Conservation (phyloP, 345 rosid species). For the Populus deltoides region DNA sequence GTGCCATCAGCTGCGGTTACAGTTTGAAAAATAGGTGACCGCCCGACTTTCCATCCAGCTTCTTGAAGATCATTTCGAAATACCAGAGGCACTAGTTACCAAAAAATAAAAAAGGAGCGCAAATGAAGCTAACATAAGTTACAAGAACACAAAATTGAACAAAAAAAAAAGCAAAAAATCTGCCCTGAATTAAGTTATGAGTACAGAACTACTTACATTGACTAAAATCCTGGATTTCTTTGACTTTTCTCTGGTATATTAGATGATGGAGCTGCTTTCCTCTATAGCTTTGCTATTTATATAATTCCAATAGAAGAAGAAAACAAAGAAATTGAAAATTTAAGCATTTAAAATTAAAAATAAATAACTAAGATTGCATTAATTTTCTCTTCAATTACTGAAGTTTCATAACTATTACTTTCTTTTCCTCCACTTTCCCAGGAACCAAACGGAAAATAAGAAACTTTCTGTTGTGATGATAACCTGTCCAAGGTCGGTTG, state of each 20-base stretch:
- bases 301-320: neutral
- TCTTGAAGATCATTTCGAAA: conserved; percentile 75
- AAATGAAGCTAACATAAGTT: neutral
- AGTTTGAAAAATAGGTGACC: conserved; percentile 61
- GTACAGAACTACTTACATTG: conserved; percentile 46
- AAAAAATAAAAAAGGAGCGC: neutral
- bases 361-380: neutral
- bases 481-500: conserved; percentile 81
- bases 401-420: neutral
- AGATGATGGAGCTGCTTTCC: conserved; percentile 94
- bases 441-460: neutral
- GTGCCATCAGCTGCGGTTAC: conserved; percentile 95
- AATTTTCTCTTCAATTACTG: neutral
- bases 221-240: conserved; percentile 72
- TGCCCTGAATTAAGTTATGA: neutral
- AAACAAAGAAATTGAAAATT: neutral
- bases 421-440: neutral
- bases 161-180: neutral
- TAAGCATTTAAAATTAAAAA: neutral
- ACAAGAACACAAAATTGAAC: neutral
- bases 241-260: conserved; percentile 74
- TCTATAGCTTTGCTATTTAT: conserved; percentile 66
- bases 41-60: conserved; percentile 84
- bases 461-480: neutral
- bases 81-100: conserved; percentile 67